Percentiles rank a stretch among this genome's conserved stretches.
These are phyloP conservation scores for Acanthamoeba quina DNA, from an alignment of 208 protist genomes.

Conservation along the genomic window DNA sequence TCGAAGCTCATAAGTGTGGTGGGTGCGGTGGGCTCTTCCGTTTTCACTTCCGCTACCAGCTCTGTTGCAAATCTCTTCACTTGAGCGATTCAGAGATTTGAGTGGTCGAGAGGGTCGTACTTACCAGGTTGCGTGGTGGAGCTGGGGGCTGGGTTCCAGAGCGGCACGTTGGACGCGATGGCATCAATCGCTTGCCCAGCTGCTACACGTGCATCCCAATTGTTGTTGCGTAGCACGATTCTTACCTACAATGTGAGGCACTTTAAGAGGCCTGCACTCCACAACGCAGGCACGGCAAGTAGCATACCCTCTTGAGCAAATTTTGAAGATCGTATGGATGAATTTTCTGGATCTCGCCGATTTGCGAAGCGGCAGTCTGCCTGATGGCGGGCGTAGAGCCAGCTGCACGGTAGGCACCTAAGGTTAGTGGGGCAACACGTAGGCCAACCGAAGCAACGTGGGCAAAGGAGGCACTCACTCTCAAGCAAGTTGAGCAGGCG, in stretches of 20 bases:
- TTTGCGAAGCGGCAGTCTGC: slow-evolving; percentile 85
- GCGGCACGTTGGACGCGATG: slow-evolving; percentile 81
- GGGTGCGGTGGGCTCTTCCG: background rate
- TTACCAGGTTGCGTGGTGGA: background rate
- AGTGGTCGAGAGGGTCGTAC: background rate
- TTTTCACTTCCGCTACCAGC: background rate
- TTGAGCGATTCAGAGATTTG: too few species aligned
- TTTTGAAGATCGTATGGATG: slow-evolving; percentile 85
- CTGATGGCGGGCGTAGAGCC: slow-evolving; percentile 80
- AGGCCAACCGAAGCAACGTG: background rate
- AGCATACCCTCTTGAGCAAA: slow-evolving; percentile 76
- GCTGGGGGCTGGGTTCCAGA: slow-evolving; percentile 74
- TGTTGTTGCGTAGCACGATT: slow-evolving; percentile 70
- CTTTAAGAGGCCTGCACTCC: too few species aligned
- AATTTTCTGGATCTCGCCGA: slow-evolving; percentile 85
- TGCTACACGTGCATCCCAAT: slow-evolving; percentile 87
- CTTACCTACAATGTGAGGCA: slow-evolving; percentile 23
- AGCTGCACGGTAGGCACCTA: slow-evolving; percentile 82
- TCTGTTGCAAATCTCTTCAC: too few species aligned
- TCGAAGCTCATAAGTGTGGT: slow-evolving; percentile 78
- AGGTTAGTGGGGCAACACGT: background rate
- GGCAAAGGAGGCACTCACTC: background rate
- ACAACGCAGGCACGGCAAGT: too few species aligned
- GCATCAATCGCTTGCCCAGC: slow-evolving; percentile 83
- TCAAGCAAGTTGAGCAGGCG: slow-evolving; percentile 21